Conservation (phyloP, 768 basidiomycete species). For the Erythrobasidium yunnanense region DNA sequence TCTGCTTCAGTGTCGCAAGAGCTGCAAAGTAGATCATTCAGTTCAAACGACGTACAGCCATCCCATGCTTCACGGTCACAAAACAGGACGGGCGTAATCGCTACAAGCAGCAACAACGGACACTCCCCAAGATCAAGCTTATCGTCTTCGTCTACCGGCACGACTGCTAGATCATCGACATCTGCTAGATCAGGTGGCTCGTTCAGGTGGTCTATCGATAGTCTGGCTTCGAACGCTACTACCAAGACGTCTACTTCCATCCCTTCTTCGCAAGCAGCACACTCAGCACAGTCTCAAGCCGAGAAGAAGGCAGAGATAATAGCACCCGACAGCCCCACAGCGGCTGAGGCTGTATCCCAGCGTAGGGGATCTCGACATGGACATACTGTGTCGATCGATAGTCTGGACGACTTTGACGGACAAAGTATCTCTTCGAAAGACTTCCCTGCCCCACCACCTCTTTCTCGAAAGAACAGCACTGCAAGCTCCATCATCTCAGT, state of each 20-base stretch:
- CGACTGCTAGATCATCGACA: neutral
- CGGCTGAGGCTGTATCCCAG: no score
- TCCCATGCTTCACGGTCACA: no score
- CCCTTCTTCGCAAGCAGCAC: neutral
- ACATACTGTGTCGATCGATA: neutral
- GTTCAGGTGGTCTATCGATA: neutral
- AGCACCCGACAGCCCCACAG: no score
- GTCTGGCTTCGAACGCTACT: neutral
- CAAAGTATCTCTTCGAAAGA: neutral
- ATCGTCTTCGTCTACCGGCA: neutral
- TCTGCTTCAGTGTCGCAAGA: no score
- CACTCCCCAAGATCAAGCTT: neutral
- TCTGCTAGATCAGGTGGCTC: neutral
- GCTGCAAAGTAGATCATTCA: no score
- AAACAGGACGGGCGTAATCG: no score
- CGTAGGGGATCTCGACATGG: no score
- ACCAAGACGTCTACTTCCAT: neutral
- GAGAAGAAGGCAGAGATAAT: no score
- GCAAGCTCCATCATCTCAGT: neutral
- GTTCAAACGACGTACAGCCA: no score
- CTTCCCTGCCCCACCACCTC: neutral
- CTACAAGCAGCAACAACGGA: no score
- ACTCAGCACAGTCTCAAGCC: neutral
- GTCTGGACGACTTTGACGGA: neutral
- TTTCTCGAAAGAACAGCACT: slow-evolving; percentile 3